Conservation (phyloP, 78 protist genomes). For the Cyanophora paradoxa region DNA sequence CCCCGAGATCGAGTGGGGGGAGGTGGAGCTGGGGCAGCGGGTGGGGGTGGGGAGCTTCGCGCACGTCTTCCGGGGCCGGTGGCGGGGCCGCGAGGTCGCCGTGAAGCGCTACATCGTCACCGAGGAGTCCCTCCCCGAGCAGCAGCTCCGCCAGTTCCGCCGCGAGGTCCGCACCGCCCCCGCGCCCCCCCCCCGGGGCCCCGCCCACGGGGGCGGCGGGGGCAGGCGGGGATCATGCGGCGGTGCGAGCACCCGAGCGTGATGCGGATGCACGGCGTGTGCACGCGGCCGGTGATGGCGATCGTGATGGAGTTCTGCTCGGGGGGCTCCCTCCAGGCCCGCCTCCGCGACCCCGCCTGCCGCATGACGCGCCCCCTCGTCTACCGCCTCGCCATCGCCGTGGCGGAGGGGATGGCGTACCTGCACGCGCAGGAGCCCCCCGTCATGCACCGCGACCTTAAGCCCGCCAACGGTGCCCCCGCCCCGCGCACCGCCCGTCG, state of each 20-base stretch:
- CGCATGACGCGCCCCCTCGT: not conserved
- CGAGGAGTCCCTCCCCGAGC: not conserved
- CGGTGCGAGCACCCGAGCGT: not conserved
- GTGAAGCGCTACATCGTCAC: not conserved
- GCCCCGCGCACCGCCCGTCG: no score
- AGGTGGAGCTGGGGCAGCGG: no score
- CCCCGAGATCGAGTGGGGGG: no score
- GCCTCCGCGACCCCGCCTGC: no score
- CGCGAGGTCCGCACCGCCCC: no score
- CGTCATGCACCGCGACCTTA: constrained; percentile 14
- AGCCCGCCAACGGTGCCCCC: constrained; percentile 21
- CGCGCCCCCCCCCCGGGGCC: no score
- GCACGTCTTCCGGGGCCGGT: not conserved
- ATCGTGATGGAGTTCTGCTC: no score
- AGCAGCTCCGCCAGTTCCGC: not conserved
- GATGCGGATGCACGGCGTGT: not conserved
- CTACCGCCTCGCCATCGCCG: not conserved
- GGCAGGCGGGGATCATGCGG: not conserved
- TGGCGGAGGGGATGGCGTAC: constrained; percentile 18
- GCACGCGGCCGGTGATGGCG: no score
- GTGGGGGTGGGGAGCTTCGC: constrained; percentile 1
- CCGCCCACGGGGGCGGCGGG: no score
- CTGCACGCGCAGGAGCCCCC: constrained; percentile 23
- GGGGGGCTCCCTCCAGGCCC: no score
- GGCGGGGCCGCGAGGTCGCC: constrained; percentile 12